Evolutionary conservation across 225 moss, liverwort and hornwort genomes (phyloP).

Genomic region (Pseudoscleropodium purum): DNA sequence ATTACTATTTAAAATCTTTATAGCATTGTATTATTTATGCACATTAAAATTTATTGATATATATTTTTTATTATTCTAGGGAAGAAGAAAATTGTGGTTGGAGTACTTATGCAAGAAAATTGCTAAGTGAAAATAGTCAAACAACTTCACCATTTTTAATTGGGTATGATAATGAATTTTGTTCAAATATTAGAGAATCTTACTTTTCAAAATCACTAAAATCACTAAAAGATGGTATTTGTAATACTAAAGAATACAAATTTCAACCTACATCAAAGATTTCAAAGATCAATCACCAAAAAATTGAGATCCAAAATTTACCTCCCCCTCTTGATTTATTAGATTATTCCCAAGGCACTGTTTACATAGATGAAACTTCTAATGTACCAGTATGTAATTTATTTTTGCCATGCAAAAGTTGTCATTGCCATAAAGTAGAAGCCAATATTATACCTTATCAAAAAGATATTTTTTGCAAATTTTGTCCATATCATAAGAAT

Average conservation of each 20-base stretch:
- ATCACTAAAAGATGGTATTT: background rate
- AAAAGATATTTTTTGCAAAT: background rate
- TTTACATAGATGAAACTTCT: background rate
- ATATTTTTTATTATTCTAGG: background rate
- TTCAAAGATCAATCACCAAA: background rate
- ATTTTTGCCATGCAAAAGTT: background rate
- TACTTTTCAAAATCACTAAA: background rate
- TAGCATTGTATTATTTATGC: background rate
- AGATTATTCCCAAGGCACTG: background rate
- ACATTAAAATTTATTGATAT: no score
- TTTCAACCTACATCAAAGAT: background rate
- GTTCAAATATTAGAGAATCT: background rate
- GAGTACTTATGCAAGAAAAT: background rate
- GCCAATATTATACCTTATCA: background rate
- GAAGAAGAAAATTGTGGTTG: background rate
- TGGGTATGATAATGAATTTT: background rate
- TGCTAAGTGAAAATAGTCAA: background rate
- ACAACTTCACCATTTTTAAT: background rate
- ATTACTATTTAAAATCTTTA: background rate
- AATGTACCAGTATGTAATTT: background rate
- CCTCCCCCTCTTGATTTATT: background rate
- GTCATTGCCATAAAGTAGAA: background rate
- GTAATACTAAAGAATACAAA: background rate
- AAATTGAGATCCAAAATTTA: background rate
- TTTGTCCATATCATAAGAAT: background rate